Evolutionary conservation across 83 land plant genomes (phyloP).

Genomic region (Thuja plicata): DNA sequence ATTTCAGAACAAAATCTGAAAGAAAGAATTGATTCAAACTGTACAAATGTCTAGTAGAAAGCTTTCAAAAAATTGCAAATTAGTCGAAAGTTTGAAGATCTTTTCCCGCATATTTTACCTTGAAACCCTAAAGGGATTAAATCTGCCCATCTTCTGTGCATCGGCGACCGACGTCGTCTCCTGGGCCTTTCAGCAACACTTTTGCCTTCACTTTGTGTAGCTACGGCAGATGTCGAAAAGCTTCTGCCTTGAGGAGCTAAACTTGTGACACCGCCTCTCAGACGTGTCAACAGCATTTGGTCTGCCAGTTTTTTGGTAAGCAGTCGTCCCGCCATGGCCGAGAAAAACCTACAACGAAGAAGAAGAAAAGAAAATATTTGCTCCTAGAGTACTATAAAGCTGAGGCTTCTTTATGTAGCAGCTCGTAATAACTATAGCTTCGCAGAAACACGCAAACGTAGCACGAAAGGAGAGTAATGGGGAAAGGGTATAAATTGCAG

Average conservation of each 20-base stretch:
- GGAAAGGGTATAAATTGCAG: neutral
- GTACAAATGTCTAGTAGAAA: too few species aligned
- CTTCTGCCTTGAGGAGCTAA: neutral
- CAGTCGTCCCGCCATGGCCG: slow-evolving; percentile 2
- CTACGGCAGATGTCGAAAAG: neutral
- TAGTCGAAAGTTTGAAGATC: neutral
- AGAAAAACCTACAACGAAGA: too few species aligned
- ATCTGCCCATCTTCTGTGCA: neutral
- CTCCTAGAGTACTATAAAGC: too few species aligned
- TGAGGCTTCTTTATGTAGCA: neutral
- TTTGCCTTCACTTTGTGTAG: neutral
- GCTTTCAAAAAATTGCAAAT: neutral
- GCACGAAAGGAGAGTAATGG: neutral
- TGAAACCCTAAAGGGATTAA: neutral
- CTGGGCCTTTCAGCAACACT: neutral
- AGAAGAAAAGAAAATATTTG: too few species aligned
- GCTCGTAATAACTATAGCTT: neutral
- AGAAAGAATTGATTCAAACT: neutral
- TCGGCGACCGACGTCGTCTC: neutral
- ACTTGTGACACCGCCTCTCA: neutral
- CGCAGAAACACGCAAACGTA: neutral
- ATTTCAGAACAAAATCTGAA: too few species aligned
- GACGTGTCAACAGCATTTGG: neutral
- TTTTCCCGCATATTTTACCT: neutral
- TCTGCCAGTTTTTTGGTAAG: neutral